These are phyloP conservation scores for Dittrichia graveolens DNA, from an alignment of 129 eudicot species.

Conservation along the genomic window DNA sequence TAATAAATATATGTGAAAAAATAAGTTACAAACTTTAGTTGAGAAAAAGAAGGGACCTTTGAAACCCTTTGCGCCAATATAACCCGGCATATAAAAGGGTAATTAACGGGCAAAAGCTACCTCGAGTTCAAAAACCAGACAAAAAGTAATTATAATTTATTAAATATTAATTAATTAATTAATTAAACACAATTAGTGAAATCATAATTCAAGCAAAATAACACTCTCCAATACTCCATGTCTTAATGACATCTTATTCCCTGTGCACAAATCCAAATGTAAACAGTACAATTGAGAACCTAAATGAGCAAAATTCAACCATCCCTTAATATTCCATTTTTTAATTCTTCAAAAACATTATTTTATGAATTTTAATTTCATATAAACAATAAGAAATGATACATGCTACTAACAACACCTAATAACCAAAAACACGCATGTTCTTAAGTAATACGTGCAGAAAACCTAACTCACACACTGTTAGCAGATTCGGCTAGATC, in stretches of 20 bases:
- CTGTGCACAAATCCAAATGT: constrained; percentile 54
- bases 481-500: too few species aligned
- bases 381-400: too few species aligned
- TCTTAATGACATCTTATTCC: constrained; percentile 35
- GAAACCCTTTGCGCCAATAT: constrained; percentile 16
- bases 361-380: not conserved
- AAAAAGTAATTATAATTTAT: constrained; percentile 42
- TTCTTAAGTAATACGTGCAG: too few species aligned
- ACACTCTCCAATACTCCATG: constrained; percentile 27
- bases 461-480: too few species aligned
- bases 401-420: too few species aligned
- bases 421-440: too few species aligned
- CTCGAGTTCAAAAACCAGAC: constrained; percentile 67
- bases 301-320: constrained; percentile 18
- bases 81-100: constrained; percentile 44
- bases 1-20: not conserved
- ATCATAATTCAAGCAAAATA: constrained; percentile 24
- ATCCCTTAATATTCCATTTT: constrained; percentile 18
- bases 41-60: constrained; percentile 10
- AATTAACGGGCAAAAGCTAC: constrained; percentile 52
- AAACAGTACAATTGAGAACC: constrained; percentile 30
- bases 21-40: constrained; percentile 19
- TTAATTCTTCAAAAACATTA: not conserved
- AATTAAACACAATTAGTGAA: too few species aligned
- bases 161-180: constrained; percentile 21